These are phyloP conservation scores for Diplotaxis tenuifolia DNA, from an alignment of 345 rosid species.

Conservation along the genomic window DNA sequence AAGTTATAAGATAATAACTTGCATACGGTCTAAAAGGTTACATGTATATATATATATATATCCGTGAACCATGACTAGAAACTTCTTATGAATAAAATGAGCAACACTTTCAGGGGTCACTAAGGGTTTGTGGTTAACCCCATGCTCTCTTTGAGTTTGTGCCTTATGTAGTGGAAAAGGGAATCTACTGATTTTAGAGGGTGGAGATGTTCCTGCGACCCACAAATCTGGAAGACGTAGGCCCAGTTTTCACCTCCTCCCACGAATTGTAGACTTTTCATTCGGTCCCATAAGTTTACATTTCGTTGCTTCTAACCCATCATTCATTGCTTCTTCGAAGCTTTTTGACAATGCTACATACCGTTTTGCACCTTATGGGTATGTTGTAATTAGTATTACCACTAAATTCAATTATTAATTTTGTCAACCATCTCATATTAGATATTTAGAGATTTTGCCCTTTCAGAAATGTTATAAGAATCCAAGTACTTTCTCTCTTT, in stretches of 20 bases:
- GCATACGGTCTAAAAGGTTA: background rate
- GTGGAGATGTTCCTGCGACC: constrained; percentile 36
- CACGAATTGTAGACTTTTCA: constrained; percentile 23
- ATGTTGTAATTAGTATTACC: constrained; percentile 11
- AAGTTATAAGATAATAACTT: background rate
- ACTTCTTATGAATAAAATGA: constrained; percentile 4
- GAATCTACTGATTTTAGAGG: constrained; percentile 31
- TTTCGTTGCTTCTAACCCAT: constrained; percentile 21
- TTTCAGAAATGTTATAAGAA: background rate
- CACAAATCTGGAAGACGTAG: constrained; percentile 36
- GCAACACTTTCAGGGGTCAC: constrained; percentile 28
- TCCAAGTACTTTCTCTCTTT: background rate
- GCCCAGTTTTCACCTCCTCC: constrained; percentile 25
- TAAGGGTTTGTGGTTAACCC: constrained; percentile 27
- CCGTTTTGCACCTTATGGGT: constrained; percentile 22
- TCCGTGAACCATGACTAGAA: background rate
- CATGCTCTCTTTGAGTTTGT: constrained; percentile 35
- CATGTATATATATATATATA: background rate
- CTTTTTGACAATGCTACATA: constrained; percentile 13
- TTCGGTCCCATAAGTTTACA: constrained; percentile 27
- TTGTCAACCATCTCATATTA: background rate
- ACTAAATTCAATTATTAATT: background rate
- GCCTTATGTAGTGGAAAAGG: constrained; percentile 35
- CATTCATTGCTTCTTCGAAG: constrained; percentile 11
- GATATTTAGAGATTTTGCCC: background rate